Evolutionary conservation across 148 eudicot genomes (phyloP).

Genomic region (Chenopodium album): DNA sequence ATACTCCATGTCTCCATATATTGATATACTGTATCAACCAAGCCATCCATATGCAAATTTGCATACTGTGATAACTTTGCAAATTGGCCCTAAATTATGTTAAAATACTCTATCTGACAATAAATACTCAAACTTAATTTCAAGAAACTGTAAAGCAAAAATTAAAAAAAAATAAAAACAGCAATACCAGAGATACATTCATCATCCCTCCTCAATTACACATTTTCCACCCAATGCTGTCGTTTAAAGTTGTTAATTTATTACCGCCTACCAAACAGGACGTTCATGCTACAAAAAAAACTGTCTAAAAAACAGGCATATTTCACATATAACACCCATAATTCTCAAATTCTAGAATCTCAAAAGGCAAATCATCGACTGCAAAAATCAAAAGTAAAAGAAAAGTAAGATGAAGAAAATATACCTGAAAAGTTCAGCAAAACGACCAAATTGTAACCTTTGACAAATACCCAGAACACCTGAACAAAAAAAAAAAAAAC

Average conservation of each 20-base stretch:
- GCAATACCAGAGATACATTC: not conserved
- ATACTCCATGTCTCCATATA: too few relatives aligned
- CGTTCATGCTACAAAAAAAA: not conserved
- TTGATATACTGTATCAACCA: not conserved
- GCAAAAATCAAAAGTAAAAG: not conserved
- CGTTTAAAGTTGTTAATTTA: not conserved
- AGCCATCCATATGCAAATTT: not conserved
- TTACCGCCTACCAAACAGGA: not conserved
- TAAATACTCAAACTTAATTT: not conserved
- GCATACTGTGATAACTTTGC: not conserved
- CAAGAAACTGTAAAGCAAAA: not conserved
- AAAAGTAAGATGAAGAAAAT: not conserved
- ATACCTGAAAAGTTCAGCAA: conserved; percentile 19
- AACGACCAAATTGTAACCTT: not conserved
- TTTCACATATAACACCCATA: not conserved
- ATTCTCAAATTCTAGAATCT: not conserved
- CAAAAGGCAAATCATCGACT: not conserved
- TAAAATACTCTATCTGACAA: not conserved
- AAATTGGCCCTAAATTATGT: not conserved
- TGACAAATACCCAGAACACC: conserved; percentile 4
- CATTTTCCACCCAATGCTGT: not conserved
- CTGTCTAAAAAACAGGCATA: not conserved
- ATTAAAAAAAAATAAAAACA: not conserved
- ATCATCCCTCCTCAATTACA: not conserved
- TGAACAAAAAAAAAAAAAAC: not conserved